Base-by-base conservation (phyloP, 306 rosid species). In the Trifolium repens region DNA sequence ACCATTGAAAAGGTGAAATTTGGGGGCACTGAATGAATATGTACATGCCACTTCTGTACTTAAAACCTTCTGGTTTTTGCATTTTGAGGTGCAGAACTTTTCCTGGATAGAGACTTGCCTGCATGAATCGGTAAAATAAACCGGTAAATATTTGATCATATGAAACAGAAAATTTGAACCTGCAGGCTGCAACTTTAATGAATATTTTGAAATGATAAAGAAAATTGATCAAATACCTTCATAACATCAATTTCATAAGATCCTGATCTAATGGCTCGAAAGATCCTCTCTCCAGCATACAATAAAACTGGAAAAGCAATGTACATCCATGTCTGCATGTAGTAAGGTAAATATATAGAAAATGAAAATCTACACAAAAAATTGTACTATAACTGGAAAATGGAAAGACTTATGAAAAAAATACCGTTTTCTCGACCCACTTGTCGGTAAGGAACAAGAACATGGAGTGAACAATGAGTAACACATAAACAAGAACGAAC, bases 21-120 rank as follows among this genome's bases (percentile, higher is more conserved):
- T 91, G 97, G 73, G 97, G 96, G 89, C 98, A 93, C 74, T 89
- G 98, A 58, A 93, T 83, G 87, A 88, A 84, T 79, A 87, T 88
- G 70, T 89, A 89, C 98, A 93, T 93, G 86, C 98, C 98, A 83
- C 98, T 87, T 35, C 55, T 83, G 88, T 85, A 89, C 83, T 72
- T 87, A 53, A 93, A 91, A 64, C 91, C 86, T 68, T 87, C 91
- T 68, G 98, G 98, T 70, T 91, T 93, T 37, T 84, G 91, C 89
- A 91, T 84, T 80, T 83, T 88, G 70, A 93, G 89, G 83, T 81
- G 79, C 84, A 93, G 37, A 59, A 91, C 98, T 80, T 91, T 91
- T 76, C 96, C 97, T 54, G 92, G 88, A 70, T 87, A 85, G 26
- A 87, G 85, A 75, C 83, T 87, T 60, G 82, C 89, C 96, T 93